Conservation (phyloP, 176 grass and related monocot genomes). For the Juncus inflexus region DNA sequence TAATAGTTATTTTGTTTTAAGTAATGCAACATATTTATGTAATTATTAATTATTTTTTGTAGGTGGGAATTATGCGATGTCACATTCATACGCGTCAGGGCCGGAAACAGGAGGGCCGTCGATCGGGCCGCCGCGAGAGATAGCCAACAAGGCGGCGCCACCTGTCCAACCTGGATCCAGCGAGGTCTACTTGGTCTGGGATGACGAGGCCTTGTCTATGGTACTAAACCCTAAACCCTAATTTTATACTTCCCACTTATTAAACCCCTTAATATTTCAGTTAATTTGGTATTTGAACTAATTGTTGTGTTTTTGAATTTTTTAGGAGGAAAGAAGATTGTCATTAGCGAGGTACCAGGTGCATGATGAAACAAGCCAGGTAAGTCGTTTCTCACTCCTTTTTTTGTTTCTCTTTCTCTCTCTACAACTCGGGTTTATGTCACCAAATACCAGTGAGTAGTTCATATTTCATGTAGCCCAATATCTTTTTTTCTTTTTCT, state of each 20-base stretch:
- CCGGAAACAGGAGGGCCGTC: constrained; percentile 46
- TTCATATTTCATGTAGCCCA: not conserved
- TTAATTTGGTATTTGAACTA: not conserved
- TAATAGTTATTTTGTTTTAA: too few species aligned
- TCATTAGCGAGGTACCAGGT: constrained; percentile 74
- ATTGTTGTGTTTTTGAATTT: constrained; percentile 20
- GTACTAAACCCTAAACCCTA: constrained; percentile 21
- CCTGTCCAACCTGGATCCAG: constrained; percentile 45
- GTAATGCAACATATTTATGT: constrained; percentile 19
- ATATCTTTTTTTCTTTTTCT: not conserved
- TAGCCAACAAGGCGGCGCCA: constrained; percentile 56
- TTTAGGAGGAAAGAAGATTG: constrained; percentile 97
- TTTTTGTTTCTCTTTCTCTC: constrained; percentile 24
- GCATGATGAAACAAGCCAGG: constrained; percentile 99
- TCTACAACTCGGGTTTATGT: constrained; percentile 19
- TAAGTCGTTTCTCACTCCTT: constrained; percentile 60
- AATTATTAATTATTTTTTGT: constrained; percentile 16
- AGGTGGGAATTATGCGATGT: constrained; percentile 29
- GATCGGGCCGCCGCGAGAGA: constrained; percentile 39
- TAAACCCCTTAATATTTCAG: not conserved
- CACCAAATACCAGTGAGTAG: not conserved
- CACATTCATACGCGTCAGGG: constrained; percentile 42
- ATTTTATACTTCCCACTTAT: not conserved
- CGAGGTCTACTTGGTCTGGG: constrained; percentile 96
- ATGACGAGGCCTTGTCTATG: constrained; percentile 99